Evolutionary conservation across 1,139 yeast genomes (phyloP).

Genomic region (Candida sp.): DNA sequence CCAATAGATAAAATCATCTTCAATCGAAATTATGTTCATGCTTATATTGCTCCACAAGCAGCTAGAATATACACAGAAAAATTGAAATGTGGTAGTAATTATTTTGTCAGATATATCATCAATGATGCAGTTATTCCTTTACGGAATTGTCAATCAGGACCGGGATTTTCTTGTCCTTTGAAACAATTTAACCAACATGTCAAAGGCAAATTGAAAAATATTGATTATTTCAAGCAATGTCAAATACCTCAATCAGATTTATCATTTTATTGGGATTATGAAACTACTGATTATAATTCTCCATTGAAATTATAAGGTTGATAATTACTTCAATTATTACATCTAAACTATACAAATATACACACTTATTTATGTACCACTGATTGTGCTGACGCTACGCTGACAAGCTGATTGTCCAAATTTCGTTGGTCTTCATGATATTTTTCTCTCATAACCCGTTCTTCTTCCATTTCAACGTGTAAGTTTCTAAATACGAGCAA

Average conservation of each 20-base stretch:
- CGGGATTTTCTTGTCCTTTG: constrained; percentile 55
- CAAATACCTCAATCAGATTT: constrained; percentile 15
- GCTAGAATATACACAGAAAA: constrained; percentile 50
- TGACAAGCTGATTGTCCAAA: background rate
- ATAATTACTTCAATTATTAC: no score
- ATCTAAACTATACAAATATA: no score
- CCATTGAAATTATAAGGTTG: constrained; percentile 4
- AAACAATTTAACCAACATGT: constrained; percentile 34
- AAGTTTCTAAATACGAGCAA: constrained; percentile 49
- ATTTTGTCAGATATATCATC: constrained; percentile 47
- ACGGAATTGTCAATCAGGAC: constrained; percentile 48
- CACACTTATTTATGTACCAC: background rate
- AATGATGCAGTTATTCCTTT: constrained; percentile 60
- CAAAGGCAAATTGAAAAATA: constrained; percentile 26
- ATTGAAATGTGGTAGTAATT: constrained; percentile 30
- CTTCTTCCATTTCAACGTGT: constrained; percentile 48
- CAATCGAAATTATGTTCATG: constrained; percentile 40
- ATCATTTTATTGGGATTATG: constrained; percentile 36
- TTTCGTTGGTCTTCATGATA: constrained; percentile 2
- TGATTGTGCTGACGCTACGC: background rate
- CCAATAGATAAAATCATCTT: constrained; percentile 32
- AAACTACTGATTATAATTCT: constrained; percentile 23
- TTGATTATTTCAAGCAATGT: constrained; percentile 30
- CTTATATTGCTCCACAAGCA: constrained; percentile 55
- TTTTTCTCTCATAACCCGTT: constrained; percentile 26